A percentile compares a stretch with the other conserved stretches of the same genome.
Evolutionary conservation across 2,329 filamentous ascomycete species (phyloP).

Genomic region (Colletotrichum sp.): DNA sequence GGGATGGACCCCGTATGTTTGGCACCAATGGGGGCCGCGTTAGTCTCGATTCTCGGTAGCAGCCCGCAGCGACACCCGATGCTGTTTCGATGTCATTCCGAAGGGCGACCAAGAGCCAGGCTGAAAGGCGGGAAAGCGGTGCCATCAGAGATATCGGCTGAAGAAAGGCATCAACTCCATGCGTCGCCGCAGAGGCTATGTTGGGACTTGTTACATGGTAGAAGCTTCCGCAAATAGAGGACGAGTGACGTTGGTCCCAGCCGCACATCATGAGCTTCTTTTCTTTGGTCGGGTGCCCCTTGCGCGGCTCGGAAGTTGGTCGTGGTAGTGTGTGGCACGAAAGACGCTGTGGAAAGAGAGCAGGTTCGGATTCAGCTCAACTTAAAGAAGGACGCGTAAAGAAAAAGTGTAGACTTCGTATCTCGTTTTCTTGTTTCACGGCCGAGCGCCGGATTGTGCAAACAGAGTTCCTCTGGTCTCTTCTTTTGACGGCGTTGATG

Average conservation of each 20-base stretch:
- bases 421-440: slow-evolving; percentile 5
- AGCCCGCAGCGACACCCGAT: slow-evolving; percentile 4
- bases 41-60: slow-evolving; percentile 12
- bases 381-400: slow-evolving; percentile 6
- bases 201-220: not conserved
- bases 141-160: not conserved
- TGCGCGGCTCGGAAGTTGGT: not conserved
- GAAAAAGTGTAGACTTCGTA: slow-evolving; percentile 3
- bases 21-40: not conserved
- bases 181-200: not conserved
- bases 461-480: not conserved
- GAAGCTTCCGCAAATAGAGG: not conserved
- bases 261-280: not conserved
- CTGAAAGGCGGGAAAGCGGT: not conserved
- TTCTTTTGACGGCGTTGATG: not conserved
- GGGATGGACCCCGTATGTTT: slow-evolving; percentile 3
- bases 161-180: not conserved
- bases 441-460: not conserved
- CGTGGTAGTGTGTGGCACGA: not conserved
- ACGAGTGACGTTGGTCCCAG: not conserved
- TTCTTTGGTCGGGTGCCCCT: not conserved
- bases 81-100: not conserved
- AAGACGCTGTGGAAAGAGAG: not conserved
- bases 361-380: slow-evolving; percentile 17
- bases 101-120: not conserved